phyloP scores from a whole-genome alignment of 2,329 filamentous ascomycete genomes.

The Colletotrichum simmondsii region DNA sequence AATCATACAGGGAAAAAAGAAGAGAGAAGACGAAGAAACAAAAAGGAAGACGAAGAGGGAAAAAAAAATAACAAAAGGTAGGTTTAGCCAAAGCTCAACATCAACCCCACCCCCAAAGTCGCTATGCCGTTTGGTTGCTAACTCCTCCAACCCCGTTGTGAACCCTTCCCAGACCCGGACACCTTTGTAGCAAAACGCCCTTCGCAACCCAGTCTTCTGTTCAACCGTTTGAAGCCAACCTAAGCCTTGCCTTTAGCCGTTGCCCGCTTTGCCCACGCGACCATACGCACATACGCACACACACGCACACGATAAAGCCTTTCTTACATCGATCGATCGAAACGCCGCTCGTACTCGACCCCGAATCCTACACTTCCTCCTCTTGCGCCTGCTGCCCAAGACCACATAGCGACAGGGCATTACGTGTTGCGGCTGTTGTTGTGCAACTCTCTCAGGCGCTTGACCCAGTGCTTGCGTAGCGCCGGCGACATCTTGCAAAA shows the following conservation, averaged over 20 bases:
- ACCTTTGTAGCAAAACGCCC: slow-evolving; percentile 27
- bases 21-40: slow-evolving; percentile 10
- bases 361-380: slow-evolving; percentile 13
- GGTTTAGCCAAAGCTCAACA: slow-evolving; percentile 33
- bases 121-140: slow-evolving; percentile 36
- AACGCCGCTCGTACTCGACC: slow-evolving; percentile 6
- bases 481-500: slow-evolving; percentile 69
- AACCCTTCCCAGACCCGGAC: slow-evolving; percentile 28
- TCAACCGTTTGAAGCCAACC: slow-evolving; percentile 17
- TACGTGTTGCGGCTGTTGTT: slow-evolving; percentile 41
- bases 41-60: slow-evolving; percentile 7
- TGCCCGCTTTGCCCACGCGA: slow-evolving; percentile 4
- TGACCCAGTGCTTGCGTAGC: slow-evolving; percentile 67
- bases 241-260: slow-evolving; percentile 6
- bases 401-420: not conserved
- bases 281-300: not conserved
- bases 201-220: slow-evolving; percentile 7
- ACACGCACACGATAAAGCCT: not conserved
- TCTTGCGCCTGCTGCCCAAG: not conserved
- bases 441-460: slow-evolving; percentile 59
- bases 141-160: slow-evolving; percentile 28
- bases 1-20: slow-evolving; percentile 21
- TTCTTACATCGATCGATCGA: slow-evolving; percentile 14
- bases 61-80: slow-evolving; percentile 18
- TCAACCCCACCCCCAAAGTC: slow-evolving; percentile 11